Conservation (phyloP, 345 rosid genomes). For the Excoecaria cochinchinensis region DNA sequence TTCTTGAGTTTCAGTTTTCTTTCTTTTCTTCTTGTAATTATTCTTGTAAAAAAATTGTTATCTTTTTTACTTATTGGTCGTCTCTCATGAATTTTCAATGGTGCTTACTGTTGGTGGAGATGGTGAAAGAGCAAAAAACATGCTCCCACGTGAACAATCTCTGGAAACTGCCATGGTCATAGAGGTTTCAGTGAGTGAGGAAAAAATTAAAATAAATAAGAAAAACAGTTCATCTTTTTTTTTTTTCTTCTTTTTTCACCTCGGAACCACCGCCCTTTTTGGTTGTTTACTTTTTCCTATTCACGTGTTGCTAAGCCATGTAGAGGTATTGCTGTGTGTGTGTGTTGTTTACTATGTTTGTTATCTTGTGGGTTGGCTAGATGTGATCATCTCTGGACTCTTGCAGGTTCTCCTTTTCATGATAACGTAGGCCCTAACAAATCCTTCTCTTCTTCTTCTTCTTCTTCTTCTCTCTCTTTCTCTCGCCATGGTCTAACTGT, state of each 20-base stretch:
- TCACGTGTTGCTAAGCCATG: conserved; percentile 67
- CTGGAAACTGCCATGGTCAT: conserved; percentile 33
- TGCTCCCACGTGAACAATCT: conserved; percentile 42
- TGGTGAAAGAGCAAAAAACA: conserved; percentile 17
- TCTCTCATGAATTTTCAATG: background rate
- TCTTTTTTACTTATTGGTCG: background rate
- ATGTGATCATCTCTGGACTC: conserved; percentile 30
- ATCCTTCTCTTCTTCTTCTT: background rate
- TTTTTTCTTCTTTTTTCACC: conserved; percentile 18
- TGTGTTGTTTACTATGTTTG: conserved; percentile 48
- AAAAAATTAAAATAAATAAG: background rate
- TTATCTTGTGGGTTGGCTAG: conserved; percentile 49
- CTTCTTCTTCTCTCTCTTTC: conserved; percentile 6
- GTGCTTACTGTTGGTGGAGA: conserved; percentile 3
- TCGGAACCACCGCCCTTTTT: conserved; percentile 60
- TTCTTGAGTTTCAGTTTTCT: background rate
- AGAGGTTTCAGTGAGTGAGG: conserved; percentile 1
- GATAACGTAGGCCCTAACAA: conserved; percentile 22
- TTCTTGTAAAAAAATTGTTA: background rate
- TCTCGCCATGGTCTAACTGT: background rate
- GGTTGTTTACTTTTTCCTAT: conserved; percentile 29
- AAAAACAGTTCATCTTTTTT: conserved; percentile 6
- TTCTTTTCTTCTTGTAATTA: background rate
- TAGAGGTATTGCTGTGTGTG: conserved; percentile 25
- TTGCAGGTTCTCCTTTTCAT: conserved; percentile 35